A percentile compares a stretch with the other conserved stretches of the same genome.
These are phyloP conservation scores for Flaveria brownii DNA, from an alignment of 129 eudicot genomes.

Conservation along the genomic window DNA sequence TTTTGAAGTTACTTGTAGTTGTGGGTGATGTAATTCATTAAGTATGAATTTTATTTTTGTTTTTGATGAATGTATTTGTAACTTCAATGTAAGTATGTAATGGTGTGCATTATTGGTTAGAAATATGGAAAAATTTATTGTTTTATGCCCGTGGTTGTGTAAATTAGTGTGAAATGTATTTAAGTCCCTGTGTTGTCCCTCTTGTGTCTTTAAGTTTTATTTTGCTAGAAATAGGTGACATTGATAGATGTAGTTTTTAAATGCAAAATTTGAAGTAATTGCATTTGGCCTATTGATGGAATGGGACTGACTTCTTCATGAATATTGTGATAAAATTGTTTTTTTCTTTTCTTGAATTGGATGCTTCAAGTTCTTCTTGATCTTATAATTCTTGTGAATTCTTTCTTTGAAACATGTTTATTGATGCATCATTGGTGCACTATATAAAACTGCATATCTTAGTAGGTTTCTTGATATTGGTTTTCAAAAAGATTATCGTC, in stretches of 20 bases:
- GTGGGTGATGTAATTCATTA: conserved; percentile 20
- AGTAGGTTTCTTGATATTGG: not conserved
- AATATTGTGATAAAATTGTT: not conserved
- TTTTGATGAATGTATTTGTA: conserved; percentile 1
- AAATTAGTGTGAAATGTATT: conserved; percentile 2
- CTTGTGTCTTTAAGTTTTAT: conserved; percentile 7
- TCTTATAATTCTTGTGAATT: conserved; percentile 10
- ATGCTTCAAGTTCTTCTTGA: conserved; percentile 16
- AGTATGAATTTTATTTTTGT: not conserved
- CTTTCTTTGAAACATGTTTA: not conserved
- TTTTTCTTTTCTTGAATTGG: conserved; percentile 12
- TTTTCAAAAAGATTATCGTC: not conserved
- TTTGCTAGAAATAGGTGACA: conserved; percentile 34
- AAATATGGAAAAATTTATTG: not conserved
- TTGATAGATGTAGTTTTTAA: conserved; percentile 4
- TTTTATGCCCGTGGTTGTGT: conserved; percentile 6
- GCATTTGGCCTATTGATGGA: not conserved
- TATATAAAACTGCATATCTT: not conserved
- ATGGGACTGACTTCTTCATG: conserved; percentile 5
- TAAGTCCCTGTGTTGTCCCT: conserved; percentile 22
- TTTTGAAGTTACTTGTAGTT: not conserved
- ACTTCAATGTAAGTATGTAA: not conserved
- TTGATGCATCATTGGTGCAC: conserved; percentile 6
- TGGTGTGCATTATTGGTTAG: not conserved
- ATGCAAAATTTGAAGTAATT: conserved; percentile 17